Percentiles rank a stretch among this genome's conserved stretches.
Conservation (phyloP, 2,329 filamentous ascomycete genomes). For the Ceratocystis lukuohia region DNA sequence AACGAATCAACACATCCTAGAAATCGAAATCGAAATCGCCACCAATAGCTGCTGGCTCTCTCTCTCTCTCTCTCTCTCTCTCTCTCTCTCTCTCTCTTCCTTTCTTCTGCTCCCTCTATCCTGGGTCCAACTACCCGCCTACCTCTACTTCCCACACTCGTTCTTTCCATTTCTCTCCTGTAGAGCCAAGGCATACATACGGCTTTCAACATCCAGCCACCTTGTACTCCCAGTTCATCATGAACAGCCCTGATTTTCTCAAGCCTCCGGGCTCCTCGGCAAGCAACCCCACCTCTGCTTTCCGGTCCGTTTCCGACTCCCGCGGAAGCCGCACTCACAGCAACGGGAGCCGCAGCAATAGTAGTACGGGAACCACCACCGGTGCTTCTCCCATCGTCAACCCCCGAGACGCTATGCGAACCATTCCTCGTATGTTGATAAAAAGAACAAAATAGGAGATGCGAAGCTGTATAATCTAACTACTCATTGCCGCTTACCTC, state of each 20-base stretch:
- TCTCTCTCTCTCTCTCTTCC: background rate
- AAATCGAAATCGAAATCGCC: too few relatives aligned
- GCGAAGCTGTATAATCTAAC: background rate
- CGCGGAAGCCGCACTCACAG: conserved; percentile 1
- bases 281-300: conserved; percentile 16
- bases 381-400: background rate
- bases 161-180: background rate
- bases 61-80: background rate
- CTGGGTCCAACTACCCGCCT: background rate
- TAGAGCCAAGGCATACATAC: background rate
- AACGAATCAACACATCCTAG: too few relatives aligned
- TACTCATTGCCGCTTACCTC: background rate
- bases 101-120: background rate
- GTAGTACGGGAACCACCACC: conserved; percentile 3
- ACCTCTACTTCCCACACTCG: background rate
- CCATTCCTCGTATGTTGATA: conserved; percentile 13
- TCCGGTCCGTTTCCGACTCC: background rate
- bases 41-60: too few relatives aligned
- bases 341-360: conserved; percentile 15
- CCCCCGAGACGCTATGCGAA: conserved; percentile 17
- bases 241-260: conserved; percentile 16
- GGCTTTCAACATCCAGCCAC: too few relatives aligned
- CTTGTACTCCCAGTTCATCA: background rate
- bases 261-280: conserved; percentile 17
- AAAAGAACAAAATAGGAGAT: background rate